A percentile compares a stretch with the other conserved stretches of the same genome.
These are phyloP conservation scores for Pisolithus tinctorius DNA, from an alignment of 768 basidiomycete genomes.

Conservation along the genomic window DNA sequence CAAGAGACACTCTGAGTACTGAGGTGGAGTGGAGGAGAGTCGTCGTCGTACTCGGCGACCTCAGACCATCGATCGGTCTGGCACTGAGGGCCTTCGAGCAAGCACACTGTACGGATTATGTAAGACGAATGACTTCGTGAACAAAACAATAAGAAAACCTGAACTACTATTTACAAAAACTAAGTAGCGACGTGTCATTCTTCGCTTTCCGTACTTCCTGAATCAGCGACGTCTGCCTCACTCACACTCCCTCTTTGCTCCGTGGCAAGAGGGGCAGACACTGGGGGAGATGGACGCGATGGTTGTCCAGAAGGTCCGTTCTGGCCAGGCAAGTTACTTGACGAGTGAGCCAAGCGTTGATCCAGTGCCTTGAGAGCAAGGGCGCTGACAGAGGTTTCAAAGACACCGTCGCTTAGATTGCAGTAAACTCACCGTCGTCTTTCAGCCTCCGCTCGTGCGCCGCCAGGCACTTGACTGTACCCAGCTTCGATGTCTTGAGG, in stretches of 20 bases:
- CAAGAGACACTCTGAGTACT: constrained; percentile 3
- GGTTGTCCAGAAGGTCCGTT: constrained; percentile 25
- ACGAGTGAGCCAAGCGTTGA: constrained; percentile 73
- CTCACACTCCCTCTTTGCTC: constrained; percentile 19
- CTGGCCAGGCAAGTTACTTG: constrained; percentile 23
- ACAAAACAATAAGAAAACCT: background rate
- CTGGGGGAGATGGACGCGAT: constrained; percentile 20
- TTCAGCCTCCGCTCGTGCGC: constrained; percentile 93
- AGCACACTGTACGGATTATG: constrained; percentile 22
- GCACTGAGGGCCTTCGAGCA: constrained; percentile 11
- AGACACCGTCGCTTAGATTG: background rate
- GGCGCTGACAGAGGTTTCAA: constrained; percentile 48
- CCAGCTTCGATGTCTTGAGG: constrained; percentile 64
- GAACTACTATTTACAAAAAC: constrained; percentile 3
- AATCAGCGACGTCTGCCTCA: constrained; percentile 16
- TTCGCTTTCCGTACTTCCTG: constrained; percentile 13
- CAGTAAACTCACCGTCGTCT: constrained; percentile 63
- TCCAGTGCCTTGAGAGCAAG: constrained; percentile 96
- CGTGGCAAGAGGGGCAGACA: constrained; percentile 28
- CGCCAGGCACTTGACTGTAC: constrained; percentile 75
- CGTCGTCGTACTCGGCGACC: constrained; percentile 4
- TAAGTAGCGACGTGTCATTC: constrained; percentile 12
- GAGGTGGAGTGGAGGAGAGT: constrained; percentile 4
- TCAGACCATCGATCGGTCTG: constrained; percentile 6
- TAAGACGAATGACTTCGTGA: background rate